Base-by-base conservation (phyloP, 331 rosid species). In the Quercus tomentella region DNA sequence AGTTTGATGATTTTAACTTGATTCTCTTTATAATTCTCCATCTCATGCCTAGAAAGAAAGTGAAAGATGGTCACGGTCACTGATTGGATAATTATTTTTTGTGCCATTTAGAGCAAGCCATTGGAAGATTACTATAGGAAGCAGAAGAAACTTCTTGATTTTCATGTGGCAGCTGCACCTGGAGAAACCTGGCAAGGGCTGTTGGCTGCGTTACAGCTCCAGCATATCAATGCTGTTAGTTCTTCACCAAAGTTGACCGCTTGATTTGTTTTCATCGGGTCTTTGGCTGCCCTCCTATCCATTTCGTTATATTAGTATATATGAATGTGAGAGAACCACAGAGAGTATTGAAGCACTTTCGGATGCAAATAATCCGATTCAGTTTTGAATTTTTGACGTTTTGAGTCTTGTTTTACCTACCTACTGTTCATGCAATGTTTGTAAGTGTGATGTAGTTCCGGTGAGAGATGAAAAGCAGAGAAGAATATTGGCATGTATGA, bases 101-200 rank as follows among this genome's bases (percentile, higher is more conserved):
- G 45, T 54, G 22, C 56, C 51, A 49, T 77, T 9, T 75, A 96
- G 99, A 65, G 87, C 71, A 88, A 87, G 91, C 79, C 80, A 56
- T 73, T 96, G 88, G 98, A 91, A 83, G 99, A 96, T 45, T 96
- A 96, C 92, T 96, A 96, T 90, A 90, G 86, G 86, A 86, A 83
- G 80, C 99, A 90, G 89, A 87, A 85, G 81, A 96, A 93, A 71
- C 89, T 93, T 35, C 82, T 96, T 4, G 91, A 93, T 62, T 83
- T 91, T 62, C 89, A 90, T 81, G 89, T 89, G 35, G 84, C 62
- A 69, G 91, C 91, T 60, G 90, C 87, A 11, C 92, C 91, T 0
- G 92, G 97, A 75, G 99, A 93, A 76, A 89, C 93, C 41, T 91
- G 98, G 99, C 87, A 89, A 77, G 99, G 98, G 58, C 89, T 96